phyloP scores from a whole-genome alignment of 1,284 basidiomycete genomes.

The Filobasidium uniguttulatum region DNA sequence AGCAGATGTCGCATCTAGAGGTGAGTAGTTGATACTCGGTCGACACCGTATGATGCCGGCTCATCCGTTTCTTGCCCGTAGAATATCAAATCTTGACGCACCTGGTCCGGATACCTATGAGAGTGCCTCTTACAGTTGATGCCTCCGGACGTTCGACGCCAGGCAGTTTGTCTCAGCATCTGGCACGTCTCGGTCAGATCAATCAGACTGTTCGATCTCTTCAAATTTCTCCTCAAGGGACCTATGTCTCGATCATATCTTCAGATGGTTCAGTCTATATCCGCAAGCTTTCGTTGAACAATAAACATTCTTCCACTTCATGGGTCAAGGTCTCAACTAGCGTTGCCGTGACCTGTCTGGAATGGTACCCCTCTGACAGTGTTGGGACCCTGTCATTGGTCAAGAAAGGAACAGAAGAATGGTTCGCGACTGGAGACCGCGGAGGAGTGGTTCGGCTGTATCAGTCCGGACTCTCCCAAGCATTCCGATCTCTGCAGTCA shows the following conservation, averaged over 20 bases:
- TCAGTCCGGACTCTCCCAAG: constrained; percentile 64
- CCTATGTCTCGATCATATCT: constrained; percentile 67
- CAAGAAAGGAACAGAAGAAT: constrained; percentile 50
- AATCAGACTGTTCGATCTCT: constrained; percentile 47
- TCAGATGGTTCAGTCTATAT: constrained; percentile 75
- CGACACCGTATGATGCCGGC: too few species aligned
- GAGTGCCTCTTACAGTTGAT: background rate
- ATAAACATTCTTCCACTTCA: background rate
- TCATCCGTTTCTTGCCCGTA: background rate
- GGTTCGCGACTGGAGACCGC: constrained; percentile 85
- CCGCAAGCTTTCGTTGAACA: constrained; percentile 38
- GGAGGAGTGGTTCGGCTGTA: constrained; percentile 76
- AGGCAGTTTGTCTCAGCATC: background rate
- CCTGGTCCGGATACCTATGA: constrained; percentile 6
- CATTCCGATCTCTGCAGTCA: constrained; percentile 19
- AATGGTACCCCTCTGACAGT: constrained; percentile 10
- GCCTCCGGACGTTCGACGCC: background rate
- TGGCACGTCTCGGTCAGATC: background rate
- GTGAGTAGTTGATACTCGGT: background rate
- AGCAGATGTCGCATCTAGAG: constrained; percentile 3
- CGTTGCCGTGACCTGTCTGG: constrained; percentile 8
- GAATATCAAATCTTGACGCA: constrained; percentile 1
- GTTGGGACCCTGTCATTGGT: constrained; percentile 1
- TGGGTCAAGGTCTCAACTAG: constrained; percentile 8
- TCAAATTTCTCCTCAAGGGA: constrained; percentile 58